Percentiles rank a stretch among this genome's conserved stretches.
phyloP scores from a whole-genome alignment of 2,329 filamentous ascomycete species.

The Fusarium floridanum region DNA sequence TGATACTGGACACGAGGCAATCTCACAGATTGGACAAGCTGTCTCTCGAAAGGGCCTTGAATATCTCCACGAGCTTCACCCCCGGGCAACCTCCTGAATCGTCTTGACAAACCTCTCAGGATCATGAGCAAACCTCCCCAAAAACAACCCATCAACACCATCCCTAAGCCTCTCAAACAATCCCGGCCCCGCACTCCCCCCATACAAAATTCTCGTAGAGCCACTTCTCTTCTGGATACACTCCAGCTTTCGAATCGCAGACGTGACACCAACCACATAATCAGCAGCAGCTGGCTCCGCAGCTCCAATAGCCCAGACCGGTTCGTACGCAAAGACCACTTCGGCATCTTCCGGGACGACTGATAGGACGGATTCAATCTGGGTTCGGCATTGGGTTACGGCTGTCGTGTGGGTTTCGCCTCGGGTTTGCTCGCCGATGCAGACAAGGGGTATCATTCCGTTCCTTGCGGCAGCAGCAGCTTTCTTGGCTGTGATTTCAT shows the following conservation, averaged over 20 bases:
- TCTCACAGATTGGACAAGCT: not conserved
- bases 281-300: slow-evolving; percentile 76
- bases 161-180: slow-evolving; percentile 76
- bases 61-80: slow-evolving; percentile 34
- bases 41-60: too few relatives aligned
- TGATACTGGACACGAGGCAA: not conserved
- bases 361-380: slow-evolving; percentile 74
- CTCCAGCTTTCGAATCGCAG: slow-evolving; percentile 69
- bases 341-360: slow-evolving; percentile 73
- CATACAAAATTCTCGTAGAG: slow-evolving; percentile 79
- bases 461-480: slow-evolving; percentile 76
- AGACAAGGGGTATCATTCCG: slow-evolving; percentile 82
- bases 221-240: slow-evolving; percentile 66
- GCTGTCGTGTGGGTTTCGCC: slow-evolving; percentile 67
- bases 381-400: slow-evolving; percentile 73
- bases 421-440: slow-evolving; percentile 77
- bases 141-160: slow-evolving; percentile 82
- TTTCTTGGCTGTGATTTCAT: slow-evolving; percentile 75
- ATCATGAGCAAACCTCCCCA: slow-evolving; percentile 86
- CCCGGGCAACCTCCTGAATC: slow-evolving; percentile 75
- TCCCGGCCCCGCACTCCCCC: slow-evolving; percentile 85
- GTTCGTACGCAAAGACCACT: slow-evolving; percentile 86
- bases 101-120: slow-evolving; percentile 78
- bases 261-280: slow-evolving; percentile 79
- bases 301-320: slow-evolving; percentile 89